These are phyloP conservation scores for Ceratocystiopsis brevicomis DNA, from an alignment of 2,329 filamentous ascomycete species.

Conservation along the genomic window DNA sequence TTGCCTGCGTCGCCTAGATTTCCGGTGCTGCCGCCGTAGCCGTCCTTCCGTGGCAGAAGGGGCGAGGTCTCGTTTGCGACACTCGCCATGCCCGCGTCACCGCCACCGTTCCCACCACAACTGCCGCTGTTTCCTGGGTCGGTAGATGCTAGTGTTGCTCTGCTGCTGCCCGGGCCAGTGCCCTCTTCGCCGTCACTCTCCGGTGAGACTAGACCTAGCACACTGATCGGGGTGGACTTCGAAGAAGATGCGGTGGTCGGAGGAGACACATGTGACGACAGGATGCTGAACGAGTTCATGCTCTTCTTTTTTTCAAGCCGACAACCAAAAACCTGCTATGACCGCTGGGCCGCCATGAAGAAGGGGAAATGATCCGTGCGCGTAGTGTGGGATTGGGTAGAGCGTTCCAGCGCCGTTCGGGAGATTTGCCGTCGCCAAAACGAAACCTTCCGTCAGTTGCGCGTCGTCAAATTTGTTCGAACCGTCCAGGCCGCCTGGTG, in stretches of 20 bases:
- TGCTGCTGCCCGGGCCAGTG: slow-evolving; percentile 11
- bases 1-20: no score
- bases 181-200: slow-evolving; percentile 20
- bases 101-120: slow-evolving; percentile 2
- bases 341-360: slow-evolving; percentile 34
- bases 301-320: slow-evolving; percentile 16
- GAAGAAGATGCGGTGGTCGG: slow-evolving; percentile 35
- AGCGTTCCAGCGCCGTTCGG: no score
- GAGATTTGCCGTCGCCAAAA: no score
- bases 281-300: slow-evolving; percentile 94
- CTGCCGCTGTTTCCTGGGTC: background rate
- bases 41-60: slow-evolving; percentile 26
- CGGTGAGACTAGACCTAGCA: slow-evolving; percentile 27
- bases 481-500: no score
- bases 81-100: slow-evolving; percentile 1
- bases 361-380: background rate
- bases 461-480: no score
- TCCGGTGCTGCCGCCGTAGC: background rate
- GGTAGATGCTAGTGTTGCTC: background rate
- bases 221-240: slow-evolving; percentile 41
- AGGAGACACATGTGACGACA: slow-evolving; percentile 64
- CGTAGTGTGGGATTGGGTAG: background rate
- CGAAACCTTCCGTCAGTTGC: no score
- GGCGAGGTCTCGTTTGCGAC: slow-evolving; percentile 47
- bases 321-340: slow-evolving; percentile 8